Conservation (phyloP, 441 rosid species). For the Lepidium campestre region DNA sequence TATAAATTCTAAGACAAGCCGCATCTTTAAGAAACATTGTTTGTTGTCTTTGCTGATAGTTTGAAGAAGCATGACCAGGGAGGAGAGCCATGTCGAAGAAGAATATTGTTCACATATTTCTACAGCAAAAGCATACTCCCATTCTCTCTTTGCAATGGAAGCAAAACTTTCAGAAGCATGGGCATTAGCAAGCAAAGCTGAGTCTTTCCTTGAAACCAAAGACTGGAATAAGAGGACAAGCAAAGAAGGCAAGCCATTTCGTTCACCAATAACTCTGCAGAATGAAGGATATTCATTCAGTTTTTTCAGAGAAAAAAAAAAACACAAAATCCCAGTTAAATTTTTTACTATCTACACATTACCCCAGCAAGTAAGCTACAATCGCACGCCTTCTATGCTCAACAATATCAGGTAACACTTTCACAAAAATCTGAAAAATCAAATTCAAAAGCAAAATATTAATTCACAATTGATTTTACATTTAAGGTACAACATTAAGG, state of each 20-base stretch:
- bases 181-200: constrained; percentile 32
- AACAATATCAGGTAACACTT: constrained; percentile 74
- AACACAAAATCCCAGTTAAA: not conserved
- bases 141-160: constrained; percentile 48
- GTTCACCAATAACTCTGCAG: constrained; percentile 82
- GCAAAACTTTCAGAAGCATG: constrained; percentile 30
- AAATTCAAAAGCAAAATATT: constrained; percentile 12
- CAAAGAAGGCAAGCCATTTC: constrained; percentile 70
- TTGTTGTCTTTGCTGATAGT: constrained; percentile 35
- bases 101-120: constrained; percentile 81
- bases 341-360: constrained; percentile 13
- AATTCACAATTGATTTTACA: constrained; percentile 4
- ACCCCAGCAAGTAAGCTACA: constrained; percentile 78
- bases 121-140: constrained; percentile 80
- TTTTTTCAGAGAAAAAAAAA: not conserved
- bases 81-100: constrained; percentile 84
- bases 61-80: constrained; percentile 59
- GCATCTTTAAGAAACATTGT: constrained; percentile 43
- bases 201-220: constrained; percentile 52
- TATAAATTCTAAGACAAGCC: constrained; percentile 55
- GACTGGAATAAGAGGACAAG: constrained; percentile 73
- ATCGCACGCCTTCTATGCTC: constrained; percentile 82
- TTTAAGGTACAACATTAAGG: not conserved
- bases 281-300: constrained; percentile 19
- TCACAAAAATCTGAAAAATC: constrained; percentile 64